Conservation (phyloP, 805 yeast species). For the Candida schatavii region DNA sequence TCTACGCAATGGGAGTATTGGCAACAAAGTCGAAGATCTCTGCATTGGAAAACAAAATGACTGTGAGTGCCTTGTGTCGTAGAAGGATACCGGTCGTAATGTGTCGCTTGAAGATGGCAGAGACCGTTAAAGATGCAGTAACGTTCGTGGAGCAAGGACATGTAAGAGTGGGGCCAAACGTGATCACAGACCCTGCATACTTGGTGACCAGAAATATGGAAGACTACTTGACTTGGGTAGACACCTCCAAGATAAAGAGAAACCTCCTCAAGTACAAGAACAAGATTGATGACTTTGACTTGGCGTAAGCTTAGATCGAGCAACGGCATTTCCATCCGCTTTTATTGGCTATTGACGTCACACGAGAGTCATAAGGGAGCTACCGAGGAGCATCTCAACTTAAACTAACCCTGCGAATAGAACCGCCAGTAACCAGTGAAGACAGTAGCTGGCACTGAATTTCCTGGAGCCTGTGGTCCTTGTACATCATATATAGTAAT, state of each 20-base stretch:
- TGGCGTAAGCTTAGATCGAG: too few relatives aligned
- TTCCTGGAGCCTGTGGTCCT: too few relatives aligned
- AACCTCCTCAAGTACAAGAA: slow-evolving; percentile 87
- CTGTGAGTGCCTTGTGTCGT: slow-evolving; percentile 90
- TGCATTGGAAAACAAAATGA: slow-evolving; percentile 84
- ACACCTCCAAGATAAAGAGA: slow-evolving; percentile 86
- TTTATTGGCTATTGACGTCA: too few relatives aligned
- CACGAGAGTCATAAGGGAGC: too few relatives aligned
- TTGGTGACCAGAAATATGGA: slow-evolving; percentile 91
- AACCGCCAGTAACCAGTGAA: too few relatives aligned
- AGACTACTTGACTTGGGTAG: slow-evolving; percentile 98
- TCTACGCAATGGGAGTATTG: slow-evolving; percentile 83
- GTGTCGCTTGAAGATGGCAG: slow-evolving; percentile 93
- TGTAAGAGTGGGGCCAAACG: slow-evolving; percentile 94
- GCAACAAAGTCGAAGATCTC: slow-evolving; percentile 88
- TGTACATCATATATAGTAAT: too few relatives aligned
- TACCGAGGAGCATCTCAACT: too few relatives aligned
- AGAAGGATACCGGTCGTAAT: slow-evolving; percentile 91
- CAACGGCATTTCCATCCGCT: too few relatives aligned
- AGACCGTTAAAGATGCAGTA: slow-evolving; percentile 82
- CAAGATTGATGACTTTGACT: slow-evolving; percentile 57
- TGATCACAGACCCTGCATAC: slow-evolving; percentile 93
- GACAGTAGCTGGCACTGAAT: too few relatives aligned
- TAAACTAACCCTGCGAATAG: too few relatives aligned
- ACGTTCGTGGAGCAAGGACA: slow-evolving; percentile 96